Base-by-base conservation (phyloP, 192 early-diverging fungal genomes). In the Coemansia sp. region DNA sequence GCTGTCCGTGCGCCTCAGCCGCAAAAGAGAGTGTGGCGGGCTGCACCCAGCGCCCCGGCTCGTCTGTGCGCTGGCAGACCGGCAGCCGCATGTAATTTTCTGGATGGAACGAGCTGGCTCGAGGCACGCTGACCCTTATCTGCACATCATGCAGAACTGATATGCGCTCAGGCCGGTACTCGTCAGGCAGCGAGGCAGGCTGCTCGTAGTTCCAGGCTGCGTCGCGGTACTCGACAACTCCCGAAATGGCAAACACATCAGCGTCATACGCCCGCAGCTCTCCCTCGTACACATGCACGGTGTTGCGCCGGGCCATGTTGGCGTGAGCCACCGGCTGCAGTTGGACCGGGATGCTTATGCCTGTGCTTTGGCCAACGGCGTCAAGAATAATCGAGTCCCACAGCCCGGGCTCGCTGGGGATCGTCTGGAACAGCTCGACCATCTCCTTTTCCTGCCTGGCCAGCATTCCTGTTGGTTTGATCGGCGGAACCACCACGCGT, bases 201-300 rank as follows among this genome's bases (percentile, higher is more conserved):
- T 43, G 57, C 47, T 66, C 65, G 49, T 66, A 66, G 57, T 66
- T 66, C 65, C 65, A 66, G 51, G 43, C 24, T 1, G 57, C 65
- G 11, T 66, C 65, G 17, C 65, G 56, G 56, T 57, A 59, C 65
- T 66, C 65, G 35, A 66, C 54, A 9, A 52, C 14, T 0, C 65
- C 65, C 2, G 15, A 12, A 14, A 66, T 15, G 2, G n/a, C 35
- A 48, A 59, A 66, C 25, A 48, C 49, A 22, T 66, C 65, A 3
- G 24, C 55, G 14, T 66, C 65, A 21, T 25, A 66, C 8, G 49
- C 24, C n/a, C 37, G 65, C 21, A 66, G 21, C 19, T 66, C 56
- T 43, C 65, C 65, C 48, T 66, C 65, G 49, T 66, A 66, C 27
- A 66, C 57, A 25, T 66, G 65, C 56, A 66, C 48, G n/a, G 57